Evolutionary conservation across 768 basidiomycete genomes (phyloP), one percentile per base, ranked within the genome.

Genomic region (Roridomyces roridus): DNA sequence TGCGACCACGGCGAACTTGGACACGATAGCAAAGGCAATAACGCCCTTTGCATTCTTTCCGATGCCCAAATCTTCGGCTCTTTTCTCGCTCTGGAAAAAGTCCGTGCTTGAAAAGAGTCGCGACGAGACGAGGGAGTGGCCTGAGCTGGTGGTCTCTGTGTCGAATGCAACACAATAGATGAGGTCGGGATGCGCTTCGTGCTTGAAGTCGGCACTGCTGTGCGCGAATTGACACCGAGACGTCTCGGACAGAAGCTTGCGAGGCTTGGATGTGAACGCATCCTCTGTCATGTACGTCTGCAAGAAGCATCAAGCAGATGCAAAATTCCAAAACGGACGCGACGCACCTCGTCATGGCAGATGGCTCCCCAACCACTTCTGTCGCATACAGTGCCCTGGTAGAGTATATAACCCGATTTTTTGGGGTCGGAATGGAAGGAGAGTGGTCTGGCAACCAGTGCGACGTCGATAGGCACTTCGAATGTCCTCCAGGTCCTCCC

Each of bases 151-250:
- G 10, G 81, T 73, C 11, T 77, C 74, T 1, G 84, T 74, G 64
- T 96, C 95, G 70, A 83, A 95, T 2, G 86, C 95, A 60, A 96
- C 88, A 69, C 96, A 98, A 74, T 89, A 96, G 68, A 98, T 83
- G 23, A 94, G 81, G 63, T 94, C 83, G 2, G 77, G 65, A 46
- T 86, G 83, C 6, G 91, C 90, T 10, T 86, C 82, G 54, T 89
- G 86, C 67, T 87, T 86, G 78, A 96, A 94, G 49, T 91, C 87
- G 46, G 81, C 80, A 68, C 86, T 88, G 64, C 91, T 88, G 68
- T 96, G 91, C 0, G 94, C 96, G 66, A 96, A 99, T 62, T 89
- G 83, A 72, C 96, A 99, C 5, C 83, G 77, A 0, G 87, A 77
- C 0, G 89, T 91, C 59, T 95, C 87, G 1, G 73, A 65, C 15